Base-by-base conservation (phyloP, 805 yeast genomes). In the Saccharomycopsis guyanensis region DNA sequence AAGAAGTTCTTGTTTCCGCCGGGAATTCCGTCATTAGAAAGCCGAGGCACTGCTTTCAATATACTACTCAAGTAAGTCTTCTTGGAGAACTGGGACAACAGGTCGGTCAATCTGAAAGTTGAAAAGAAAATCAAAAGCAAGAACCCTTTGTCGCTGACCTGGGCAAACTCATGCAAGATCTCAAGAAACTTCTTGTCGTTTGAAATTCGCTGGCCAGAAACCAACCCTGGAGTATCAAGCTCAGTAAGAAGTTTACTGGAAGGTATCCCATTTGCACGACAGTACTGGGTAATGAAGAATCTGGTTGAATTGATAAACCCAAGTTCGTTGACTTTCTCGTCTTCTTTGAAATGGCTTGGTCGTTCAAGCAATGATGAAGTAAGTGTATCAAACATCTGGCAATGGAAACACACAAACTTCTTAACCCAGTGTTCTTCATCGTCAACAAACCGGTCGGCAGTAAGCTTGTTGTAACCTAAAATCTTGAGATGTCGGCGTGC, bases 331-430 rank as follows among this genome's bases (percentile, higher is more conserved):
- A 43, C 37, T 12, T 18, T 10, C 1, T 37, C 40, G 20, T 38
- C 36, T 3, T 39, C 45, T 16, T 33, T 39, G 31, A 45, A 29
- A 7, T 22, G 24, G n/a, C 40, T 22, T 3, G 43, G 42, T 18
- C 40, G 38, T 27, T 49, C 52, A 3, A 49, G 13, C 13, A 43
- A 15, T 3, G 40, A 25, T 6, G 39, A 18, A 4, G 45, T 42
- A 18, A 38, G 42, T 33, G 24, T 40, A 39, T 49, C 50, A 23
- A 29, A 36, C 31, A 46, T 33, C 34, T 45, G 42, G 13, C 49
- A 41, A 18, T 39, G 45, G 20, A 40, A 31, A 46, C 49, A 45
- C 4, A 45, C 7, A 34, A 45, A 35, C 8, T 36, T 38, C 29
- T 38, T 23, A 6, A 13, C 10, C 41, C 45, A 29, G n/a, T 19